Percentiles rank a stretch among this genome's conserved stretches.
phyloP scores from a whole-genome alignment of 257 asterid genomes.

The Ophiorrhiza pumila region DNA sequence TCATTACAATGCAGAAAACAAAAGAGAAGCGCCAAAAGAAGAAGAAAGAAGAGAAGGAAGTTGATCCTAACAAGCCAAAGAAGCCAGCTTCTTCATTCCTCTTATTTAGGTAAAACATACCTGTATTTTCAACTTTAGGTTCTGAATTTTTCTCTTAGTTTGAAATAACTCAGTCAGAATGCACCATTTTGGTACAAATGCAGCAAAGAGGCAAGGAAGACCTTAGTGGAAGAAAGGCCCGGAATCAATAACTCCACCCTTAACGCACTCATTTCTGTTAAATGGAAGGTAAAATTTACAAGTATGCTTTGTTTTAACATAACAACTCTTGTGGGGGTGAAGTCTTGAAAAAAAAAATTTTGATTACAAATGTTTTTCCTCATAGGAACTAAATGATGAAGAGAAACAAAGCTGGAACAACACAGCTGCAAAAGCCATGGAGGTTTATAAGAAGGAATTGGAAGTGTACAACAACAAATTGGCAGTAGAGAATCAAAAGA shows the following conservation, averaged over 20 bases:
- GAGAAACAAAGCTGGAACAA: constrained; percentile 67
- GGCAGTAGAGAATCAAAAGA: constrained; percentile 42
- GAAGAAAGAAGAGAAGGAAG: constrained; percentile 50
- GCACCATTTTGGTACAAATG: neutral
- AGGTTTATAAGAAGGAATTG: constrained; percentile 69
- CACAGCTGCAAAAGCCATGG: constrained; percentile 73
- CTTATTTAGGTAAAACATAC: constrained; percentile 45
- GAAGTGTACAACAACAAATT: constrained; percentile 66
- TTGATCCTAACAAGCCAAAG: constrained; percentile 86
- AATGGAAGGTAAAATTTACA: constrained; percentile 61
- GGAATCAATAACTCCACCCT: constrained; percentile 54
- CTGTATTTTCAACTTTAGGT: too few relatives aligned
- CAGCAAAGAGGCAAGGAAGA: constrained; percentile 75
- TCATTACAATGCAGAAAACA: constrained; percentile 48
- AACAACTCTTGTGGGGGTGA: too few relatives aligned
- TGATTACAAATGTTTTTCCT: too few relatives aligned
- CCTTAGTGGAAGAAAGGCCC: constrained; percentile 50
- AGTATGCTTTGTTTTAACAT: too few relatives aligned
- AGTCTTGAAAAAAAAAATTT: too few relatives aligned
- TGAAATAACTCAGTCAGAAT: too few relatives aligned
- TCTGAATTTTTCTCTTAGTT: too few relatives aligned
- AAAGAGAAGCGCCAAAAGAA: constrained; percentile 58
- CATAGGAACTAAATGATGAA: constrained; percentile 61
- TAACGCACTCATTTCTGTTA: constrained; percentile 67
- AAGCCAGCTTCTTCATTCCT: constrained; percentile 82